Evolutionary conservation across 1,139 yeast species (phyloP).

Genomic region (Taphrina sp.): DNA sequence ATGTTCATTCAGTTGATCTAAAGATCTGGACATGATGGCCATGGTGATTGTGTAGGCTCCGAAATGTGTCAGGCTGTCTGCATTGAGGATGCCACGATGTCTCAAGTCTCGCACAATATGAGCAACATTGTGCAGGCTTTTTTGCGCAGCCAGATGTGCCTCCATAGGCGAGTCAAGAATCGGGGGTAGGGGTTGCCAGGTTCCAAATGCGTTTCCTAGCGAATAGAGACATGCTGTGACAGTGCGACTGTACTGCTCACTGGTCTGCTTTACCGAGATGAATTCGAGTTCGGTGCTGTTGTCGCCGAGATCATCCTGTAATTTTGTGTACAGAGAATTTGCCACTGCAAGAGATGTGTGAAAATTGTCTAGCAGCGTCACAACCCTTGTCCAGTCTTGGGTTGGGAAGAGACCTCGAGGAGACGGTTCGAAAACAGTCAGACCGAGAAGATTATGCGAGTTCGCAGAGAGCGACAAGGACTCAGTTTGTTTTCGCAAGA

Average conservation of each 20-base stretch:
- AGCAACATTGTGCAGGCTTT: neutral
- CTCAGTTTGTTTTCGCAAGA: slow-evolving; percentile 8
- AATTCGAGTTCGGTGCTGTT: neutral
- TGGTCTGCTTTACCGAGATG: neutral
- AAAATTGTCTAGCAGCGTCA: slow-evolving; percentile 12
- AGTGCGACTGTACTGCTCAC: slow-evolving; percentile 6
- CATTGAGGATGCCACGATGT: neutral
- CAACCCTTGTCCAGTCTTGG: slow-evolving; percentile 16
- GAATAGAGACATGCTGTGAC: slow-evolving; percentile 10
- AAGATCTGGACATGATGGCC: slow-evolving; percentile 25
- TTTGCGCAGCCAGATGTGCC: slow-evolving; percentile 18
- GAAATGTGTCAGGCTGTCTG: slow-evolving; percentile 17
- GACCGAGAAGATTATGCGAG: slow-evolving; percentile 7
- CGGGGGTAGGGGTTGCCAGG: slow-evolving; percentile 26
- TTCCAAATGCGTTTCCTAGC: slow-evolving; percentile 7
- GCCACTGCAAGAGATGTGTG: slow-evolving; percentile 12
- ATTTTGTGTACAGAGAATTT: neutral
- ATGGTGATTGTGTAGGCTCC: slow-evolving; percentile 17
- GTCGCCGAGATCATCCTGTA: neutral
- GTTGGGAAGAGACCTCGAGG: slow-evolving; percentile 13
- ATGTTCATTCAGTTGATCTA: slow-evolving; percentile 10
- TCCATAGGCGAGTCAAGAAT: slow-evolving; percentile 12
- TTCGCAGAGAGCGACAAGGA: slow-evolving; percentile 10
- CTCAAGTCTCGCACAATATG: neutral
- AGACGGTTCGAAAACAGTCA: slow-evolving; percentile 25